These are phyloP conservation scores for Aspergillus sp. DNA, from an alignment of 2,329 filamentous ascomycete species.

Conservation along the genomic window DNA sequence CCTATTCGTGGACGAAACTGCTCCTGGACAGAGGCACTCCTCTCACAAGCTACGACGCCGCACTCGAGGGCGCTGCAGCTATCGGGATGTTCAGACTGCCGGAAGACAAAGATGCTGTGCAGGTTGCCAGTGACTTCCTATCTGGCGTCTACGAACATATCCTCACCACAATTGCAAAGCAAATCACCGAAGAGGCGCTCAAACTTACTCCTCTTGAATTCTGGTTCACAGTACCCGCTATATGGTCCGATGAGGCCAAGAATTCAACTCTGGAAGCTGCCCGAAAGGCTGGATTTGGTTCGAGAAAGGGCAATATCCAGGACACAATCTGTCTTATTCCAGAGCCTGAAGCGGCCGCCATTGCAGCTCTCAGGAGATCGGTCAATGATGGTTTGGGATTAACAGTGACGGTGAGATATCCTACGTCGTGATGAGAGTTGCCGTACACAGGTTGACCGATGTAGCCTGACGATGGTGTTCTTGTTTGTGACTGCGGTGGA, in stretches of 20 bases:
- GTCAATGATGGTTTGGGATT: not conserved
- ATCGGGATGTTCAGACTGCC: slow-evolving; percentile 21
- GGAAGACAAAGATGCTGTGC: slow-evolving; percentile 18
- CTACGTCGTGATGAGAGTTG: not conserved
- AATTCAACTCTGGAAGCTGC: slow-evolving; percentile 14
- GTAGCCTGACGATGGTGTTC: slow-evolving; percentile 1
- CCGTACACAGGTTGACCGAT: not conserved
- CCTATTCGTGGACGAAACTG: slow-evolving; percentile 31
- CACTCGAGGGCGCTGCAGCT: slow-evolving; percentile 5
- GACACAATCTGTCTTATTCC: slow-evolving; percentile 18
- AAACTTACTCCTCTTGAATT: slow-evolving; percentile 19
- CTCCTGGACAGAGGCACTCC: slow-evolving; percentile 22
- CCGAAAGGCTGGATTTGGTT: slow-evolving; percentile 11
- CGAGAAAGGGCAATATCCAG: not conserved
- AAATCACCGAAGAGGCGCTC: slow-evolving; percentile 14
- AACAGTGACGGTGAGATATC: not conserved
- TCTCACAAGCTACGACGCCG: slow-evolving; percentile 19
- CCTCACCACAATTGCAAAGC: slow-evolving; percentile 15
- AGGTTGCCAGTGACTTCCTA: slow-evolving; percentile 25
- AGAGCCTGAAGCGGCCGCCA: slow-evolving; percentile 24
- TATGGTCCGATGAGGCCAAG: slow-evolving; percentile 29
- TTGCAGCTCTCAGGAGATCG: slow-evolving; percentile 12
- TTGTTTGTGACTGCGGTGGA: slow-evolving; percentile 30
- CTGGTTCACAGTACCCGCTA: slow-evolving; percentile 30
- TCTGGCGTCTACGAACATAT: slow-evolving; percentile 19